phyloP scores from a whole-genome alignment of 805 yeast genomes.

The Sungouiella thailandica region DNA sequence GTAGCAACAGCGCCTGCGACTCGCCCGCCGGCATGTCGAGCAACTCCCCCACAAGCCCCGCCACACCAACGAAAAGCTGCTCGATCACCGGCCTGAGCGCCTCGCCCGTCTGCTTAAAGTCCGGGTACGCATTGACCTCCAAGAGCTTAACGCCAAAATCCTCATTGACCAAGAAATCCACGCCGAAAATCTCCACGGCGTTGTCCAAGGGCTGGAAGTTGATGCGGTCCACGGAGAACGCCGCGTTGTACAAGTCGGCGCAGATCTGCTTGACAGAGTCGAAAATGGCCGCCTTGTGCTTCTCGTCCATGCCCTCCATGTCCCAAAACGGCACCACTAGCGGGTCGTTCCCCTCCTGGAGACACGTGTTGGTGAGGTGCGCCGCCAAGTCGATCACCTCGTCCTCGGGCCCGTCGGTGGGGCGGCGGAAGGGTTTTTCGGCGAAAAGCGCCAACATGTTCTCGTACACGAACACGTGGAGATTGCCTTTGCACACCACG shows the following conservation, averaged over 20 bases:
- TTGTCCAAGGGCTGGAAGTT: slow-evolving; percentile 78
- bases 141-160: slow-evolving; percentile 53
- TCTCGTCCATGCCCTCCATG: slow-evolving; percentile 38
- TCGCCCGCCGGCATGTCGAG: slow-evolving; percentile 1
- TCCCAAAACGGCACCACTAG: slow-evolving; percentile 64
- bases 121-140: slow-evolving; percentile 93
- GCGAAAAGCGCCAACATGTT: slow-evolving; percentile 84
- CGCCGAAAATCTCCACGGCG: slow-evolving; percentile 83
- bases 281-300: slow-evolving; percentile 34
- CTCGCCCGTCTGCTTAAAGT: slow-evolving; percentile 91
- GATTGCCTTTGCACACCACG: slow-evolving; percentile 67
- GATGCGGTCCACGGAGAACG: slow-evolving; percentile 71
- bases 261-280: slow-evolving; percentile 56
- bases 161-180: slow-evolving; percentile 75
- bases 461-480: slow-evolving; percentile 74
- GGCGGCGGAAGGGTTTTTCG: slow-evolving; percentile 37
- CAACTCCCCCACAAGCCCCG: slow-evolving; percentile 34
- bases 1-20: background rate
- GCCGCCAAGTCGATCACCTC: slow-evolving; percentile 50
- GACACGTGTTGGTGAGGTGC: slow-evolving; percentile 91
- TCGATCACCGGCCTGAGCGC: slow-evolving; percentile 62
- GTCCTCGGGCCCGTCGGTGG: slow-evolving; percentile 23
- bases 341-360: slow-evolving; percentile 54
- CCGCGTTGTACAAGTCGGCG: slow-evolving; percentile 75
- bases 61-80: slow-evolving; percentile 59